These are phyloP conservation scores for Penicillium brevicompactum DNA, from an alignment of 2,329 filamentous ascomycete species.

Conservation along the genomic window DNA sequence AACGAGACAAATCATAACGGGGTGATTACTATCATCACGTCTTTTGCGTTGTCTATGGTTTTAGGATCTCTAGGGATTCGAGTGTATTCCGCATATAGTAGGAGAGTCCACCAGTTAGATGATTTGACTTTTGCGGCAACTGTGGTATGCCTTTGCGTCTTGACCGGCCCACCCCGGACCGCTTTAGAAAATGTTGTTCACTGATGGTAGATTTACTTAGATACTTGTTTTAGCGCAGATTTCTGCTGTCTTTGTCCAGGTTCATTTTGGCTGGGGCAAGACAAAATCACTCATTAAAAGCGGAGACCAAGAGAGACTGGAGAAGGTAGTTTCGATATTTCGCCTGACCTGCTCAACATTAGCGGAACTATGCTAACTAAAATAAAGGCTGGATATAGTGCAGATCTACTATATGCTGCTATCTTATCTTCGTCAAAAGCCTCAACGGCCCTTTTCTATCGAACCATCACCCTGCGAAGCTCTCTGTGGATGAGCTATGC, in stretches of 20 bases:
- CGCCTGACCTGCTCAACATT: background rate
- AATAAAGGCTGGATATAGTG: slow-evolving; percentile 38
- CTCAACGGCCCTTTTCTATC: slow-evolving; percentile 40
- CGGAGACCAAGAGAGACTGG: slow-evolving; percentile 23
- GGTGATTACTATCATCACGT: slow-evolving; percentile 43
- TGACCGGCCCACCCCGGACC: background rate
- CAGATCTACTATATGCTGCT: slow-evolving; percentile 46
- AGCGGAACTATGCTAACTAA: background rate
- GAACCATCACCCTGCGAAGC: slow-evolving; percentile 18
- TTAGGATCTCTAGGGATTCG: slow-evolving; percentile 44
- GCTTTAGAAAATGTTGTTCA: background rate
- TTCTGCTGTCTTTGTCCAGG: slow-evolving; percentile 39
- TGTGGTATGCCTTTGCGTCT: slow-evolving; percentile 26
- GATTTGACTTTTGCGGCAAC: slow-evolving; percentile 38
- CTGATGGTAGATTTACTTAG: slow-evolving; percentile 19
- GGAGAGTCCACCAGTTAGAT: slow-evolving; percentile 32
- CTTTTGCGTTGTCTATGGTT: slow-evolving; percentile 41
- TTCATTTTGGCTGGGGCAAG: slow-evolving; percentile 46
- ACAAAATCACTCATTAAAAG: slow-evolving; percentile 26
- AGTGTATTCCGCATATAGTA: slow-evolving; percentile 40
- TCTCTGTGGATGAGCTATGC: slow-evolving; percentile 13
- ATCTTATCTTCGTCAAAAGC: slow-evolving; percentile 47
- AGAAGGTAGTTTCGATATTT: slow-evolving; percentile 37
- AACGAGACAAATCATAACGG: slow-evolving; percentile 44
- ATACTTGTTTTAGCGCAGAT: slow-evolving; percentile 40